phyloP scores from a whole-genome alignment of 768 basidiomycete genomes.

The Tricholoma saponaceum region DNA sequence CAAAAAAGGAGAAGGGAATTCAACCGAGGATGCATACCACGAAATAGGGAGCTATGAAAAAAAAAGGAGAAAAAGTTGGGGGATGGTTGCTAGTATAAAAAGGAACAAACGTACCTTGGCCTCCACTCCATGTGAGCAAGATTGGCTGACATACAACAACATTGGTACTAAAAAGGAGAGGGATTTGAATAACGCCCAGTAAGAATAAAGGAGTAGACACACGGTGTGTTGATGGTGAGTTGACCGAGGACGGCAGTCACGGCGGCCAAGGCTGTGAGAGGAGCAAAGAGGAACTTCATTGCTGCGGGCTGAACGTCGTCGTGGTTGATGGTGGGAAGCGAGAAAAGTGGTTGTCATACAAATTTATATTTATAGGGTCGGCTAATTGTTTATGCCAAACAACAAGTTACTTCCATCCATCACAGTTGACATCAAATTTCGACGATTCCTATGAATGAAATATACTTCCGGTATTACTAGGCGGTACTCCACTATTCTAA shows the following conservation, averaged over 20 bases:
- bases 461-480: too few relatives aligned
- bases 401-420: conserved; percentile 26
- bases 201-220: conserved; percentile 23
- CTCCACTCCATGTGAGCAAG: conserved; percentile 51
- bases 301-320: conserved; percentile 24
- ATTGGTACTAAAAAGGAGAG: conserved; percentile 31
- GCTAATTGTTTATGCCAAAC: conserved; percentile 19
- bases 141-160: conserved; percentile 57
- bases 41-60: conserved; percentile 51
- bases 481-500: too few relatives aligned
- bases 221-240: conserved; percentile 70
- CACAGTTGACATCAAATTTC: too few relatives aligned
- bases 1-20: neutral
- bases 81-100: conserved; percentile 3
- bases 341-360: conserved; percentile 16
- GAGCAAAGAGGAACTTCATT: conserved; percentile 46
- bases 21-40: conserved; percentile 42
- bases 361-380: conserved; percentile 11
- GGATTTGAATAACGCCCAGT: conserved; percentile 4
- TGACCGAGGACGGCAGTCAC: conserved; percentile 37
- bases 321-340: conserved; percentile 21
- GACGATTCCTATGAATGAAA: too few relatives aligned
- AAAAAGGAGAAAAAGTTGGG: conserved; percentile 6
- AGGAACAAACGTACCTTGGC: conserved; percentile 39
- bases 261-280: conserved; percentile 37